phyloP scores from a whole-genome alignment of 768 basidiomycete species.

The Podaxis rugospora region DNA sequence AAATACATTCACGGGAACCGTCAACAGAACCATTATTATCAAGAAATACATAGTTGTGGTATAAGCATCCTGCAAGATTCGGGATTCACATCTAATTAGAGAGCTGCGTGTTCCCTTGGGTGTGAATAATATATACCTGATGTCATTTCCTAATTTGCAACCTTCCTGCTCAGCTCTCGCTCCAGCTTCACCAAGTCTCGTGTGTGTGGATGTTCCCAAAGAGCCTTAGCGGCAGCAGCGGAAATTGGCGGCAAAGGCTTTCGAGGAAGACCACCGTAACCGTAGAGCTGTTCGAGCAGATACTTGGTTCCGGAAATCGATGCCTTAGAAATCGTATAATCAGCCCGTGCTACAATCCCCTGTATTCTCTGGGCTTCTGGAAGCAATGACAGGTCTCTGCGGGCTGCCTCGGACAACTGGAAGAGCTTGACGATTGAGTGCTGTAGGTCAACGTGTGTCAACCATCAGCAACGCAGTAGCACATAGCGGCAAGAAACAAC shows the following conservation, averaged over 20 bases:
- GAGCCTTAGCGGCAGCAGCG: slow-evolving; percentile 44
- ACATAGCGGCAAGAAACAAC: slow-evolving; percentile 13
- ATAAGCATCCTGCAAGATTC: neutral
- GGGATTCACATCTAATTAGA: neutral
- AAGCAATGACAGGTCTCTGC: slow-evolving; percentile 51
- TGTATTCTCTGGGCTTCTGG: slow-evolving; percentile 72
- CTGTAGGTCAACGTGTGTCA: slow-evolving; percentile 26
- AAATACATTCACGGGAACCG: slow-evolving; percentile 3
- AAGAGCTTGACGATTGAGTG: slow-evolving; percentile 56
- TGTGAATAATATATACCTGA: neutral
- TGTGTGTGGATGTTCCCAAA: slow-evolving; percentile 74
- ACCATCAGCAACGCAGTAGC: slow-evolving; percentile 8
- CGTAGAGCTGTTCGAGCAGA: slow-evolving; percentile 66
- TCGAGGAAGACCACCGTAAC: slow-evolving; percentile 79
- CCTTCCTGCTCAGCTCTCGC: slow-evolving; percentile 45
- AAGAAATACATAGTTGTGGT: slow-evolving; percentile 3
- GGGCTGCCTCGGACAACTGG: slow-evolving; percentile 54
- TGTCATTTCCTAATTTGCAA: slow-evolving; percentile 5
- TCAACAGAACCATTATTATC: neutral
- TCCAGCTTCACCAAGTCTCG: slow-evolving; percentile 66
- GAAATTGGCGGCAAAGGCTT: slow-evolving; percentile 71
- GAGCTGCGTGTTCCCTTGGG: neutral
- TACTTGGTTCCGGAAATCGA: slow-evolving; percentile 84
- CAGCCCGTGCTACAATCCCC: slow-evolving; percentile 75
- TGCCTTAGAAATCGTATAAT: slow-evolving; percentile 72